These are phyloP conservation scores for Trichophyton mentagrophytes DNA, from an alignment of 2,329 filamentous ascomycete species.

Conservation along the genomic window DNA sequence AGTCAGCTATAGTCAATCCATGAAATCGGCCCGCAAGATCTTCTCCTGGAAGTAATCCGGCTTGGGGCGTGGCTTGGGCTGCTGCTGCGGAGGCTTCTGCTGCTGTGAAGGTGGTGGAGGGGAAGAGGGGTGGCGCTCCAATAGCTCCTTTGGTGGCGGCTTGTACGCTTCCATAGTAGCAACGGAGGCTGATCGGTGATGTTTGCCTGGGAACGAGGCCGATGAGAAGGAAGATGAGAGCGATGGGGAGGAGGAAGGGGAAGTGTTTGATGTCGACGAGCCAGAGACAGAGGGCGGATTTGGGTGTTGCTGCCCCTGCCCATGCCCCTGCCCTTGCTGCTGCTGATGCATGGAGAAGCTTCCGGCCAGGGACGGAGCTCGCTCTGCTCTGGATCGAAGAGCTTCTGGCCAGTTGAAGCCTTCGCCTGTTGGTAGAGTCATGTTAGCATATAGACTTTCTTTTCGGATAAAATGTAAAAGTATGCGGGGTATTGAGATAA, in stretches of 20 bases:
- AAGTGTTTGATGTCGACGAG: conserved; percentile 15
- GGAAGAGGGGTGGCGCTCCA: conserved; percentile 5
- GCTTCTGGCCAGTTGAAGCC: conserved; percentile 97
- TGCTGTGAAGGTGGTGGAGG: conserved; percentile 5
- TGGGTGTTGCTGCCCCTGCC: background rate
- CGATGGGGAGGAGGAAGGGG: conserved; percentile 18
- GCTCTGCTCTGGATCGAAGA: conserved; percentile 81
- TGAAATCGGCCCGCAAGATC: conserved; percentile 95
- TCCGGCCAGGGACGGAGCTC: conserved; percentile 41
- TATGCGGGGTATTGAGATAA: conserved; percentile 7
- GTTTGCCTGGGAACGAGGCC: conserved; percentile 25
- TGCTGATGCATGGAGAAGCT: conserved; percentile 8
- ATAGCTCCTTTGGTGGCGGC: conserved; percentile 19
- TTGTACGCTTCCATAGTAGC: conserved; percentile 40
- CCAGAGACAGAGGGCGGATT: background rate
- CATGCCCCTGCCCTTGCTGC: background rate
- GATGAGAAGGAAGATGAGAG: conserved; percentile 18
- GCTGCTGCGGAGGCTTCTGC: conserved; percentile 17
- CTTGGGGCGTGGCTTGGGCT: conserved; percentile 47
- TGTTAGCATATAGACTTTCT: conserved; percentile 21
- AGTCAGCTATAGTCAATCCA: conserved; percentile 51
- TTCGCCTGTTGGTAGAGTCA: conserved; percentile 52
- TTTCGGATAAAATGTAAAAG: conserved; percentile 16
- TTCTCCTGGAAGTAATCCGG: conserved; percentile 94
- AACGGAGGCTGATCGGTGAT: conserved; percentile 31